Percentiles rank a stretch among this genome's conserved stretches.
phyloP scores from a whole-genome alignment of 352 stramenopile genomes.

The Thraustochytrium striatum region DNA sequence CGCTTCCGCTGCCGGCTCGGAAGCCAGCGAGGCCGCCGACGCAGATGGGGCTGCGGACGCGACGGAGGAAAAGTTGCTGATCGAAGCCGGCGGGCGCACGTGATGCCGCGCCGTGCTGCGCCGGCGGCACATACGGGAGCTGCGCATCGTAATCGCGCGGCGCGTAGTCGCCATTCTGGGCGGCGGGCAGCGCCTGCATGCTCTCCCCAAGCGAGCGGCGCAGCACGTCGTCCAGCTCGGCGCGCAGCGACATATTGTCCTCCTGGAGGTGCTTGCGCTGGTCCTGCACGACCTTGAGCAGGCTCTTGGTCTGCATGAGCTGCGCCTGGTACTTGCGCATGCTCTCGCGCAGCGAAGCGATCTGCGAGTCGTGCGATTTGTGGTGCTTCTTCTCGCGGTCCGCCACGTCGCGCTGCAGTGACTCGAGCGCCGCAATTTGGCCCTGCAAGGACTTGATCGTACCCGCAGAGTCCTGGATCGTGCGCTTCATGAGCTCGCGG shows the following conservation, averaged over 20 bases:
- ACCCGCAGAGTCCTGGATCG: neutral
- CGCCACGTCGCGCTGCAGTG: neutral
- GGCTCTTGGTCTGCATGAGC: slow-evolving; percentile 41
- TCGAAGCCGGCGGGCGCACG: no score
- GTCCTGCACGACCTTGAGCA: slow-evolving; percentile 36
- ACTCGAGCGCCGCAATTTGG: neutral
- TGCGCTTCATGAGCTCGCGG: neutral
- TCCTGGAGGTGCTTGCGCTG: slow-evolving; percentile 50
- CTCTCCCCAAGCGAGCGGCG: neutral
- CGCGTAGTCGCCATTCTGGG: neutral
- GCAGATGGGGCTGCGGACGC: no score
- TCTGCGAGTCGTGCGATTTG: slow-evolving; percentile 9
- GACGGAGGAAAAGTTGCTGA: no score
- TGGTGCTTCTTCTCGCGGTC: slow-evolving; percentile 29
- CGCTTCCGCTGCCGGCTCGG: no score
- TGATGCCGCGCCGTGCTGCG: no score
- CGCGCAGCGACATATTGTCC: slow-evolving; percentile 47
- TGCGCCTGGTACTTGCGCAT: slow-evolving; percentile 28
- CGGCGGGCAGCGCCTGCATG: neutral
- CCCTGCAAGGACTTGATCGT: neutral
- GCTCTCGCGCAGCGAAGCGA: slow-evolving; percentile 13
- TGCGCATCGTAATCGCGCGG: no score
- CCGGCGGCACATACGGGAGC: no score
- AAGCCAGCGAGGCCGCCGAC: no score
- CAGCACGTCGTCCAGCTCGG: slow-evolving; percentile 39